Evolutionary conservation across 2,329 filamentous ascomycete species (phyloP), one percentile per base, ranked within the genome.

Genomic region (Talaromyces sp.): DNA sequence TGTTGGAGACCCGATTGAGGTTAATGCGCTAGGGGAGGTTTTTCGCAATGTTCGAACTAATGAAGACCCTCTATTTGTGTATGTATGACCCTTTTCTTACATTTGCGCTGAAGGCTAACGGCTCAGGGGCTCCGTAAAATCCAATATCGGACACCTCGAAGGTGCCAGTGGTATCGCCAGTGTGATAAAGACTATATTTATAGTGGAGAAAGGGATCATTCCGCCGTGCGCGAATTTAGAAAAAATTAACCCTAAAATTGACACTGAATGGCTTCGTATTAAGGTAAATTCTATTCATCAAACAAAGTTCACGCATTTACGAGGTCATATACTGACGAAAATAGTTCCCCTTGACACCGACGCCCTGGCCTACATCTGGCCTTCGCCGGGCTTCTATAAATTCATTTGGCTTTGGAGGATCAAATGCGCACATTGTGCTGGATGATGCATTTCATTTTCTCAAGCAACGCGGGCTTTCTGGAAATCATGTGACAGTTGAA

Each of bases 381-480:
- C 53, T 56, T 13, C 60, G 60, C 17, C 61, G 61, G 24, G 65
- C 65, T 5, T 64, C 62, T 6, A 58, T 77, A n/a, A 76, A 75
- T 56, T 72, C 66, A 8, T 77, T 77, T 56, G 75, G 75, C 8
- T 73, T 70, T 55, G 73, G 72, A 6, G 73, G 73, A 0, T 66
- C 72, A 1, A 74, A 74, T 58, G 66, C 71, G 0, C 71, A 75
- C 55, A 65, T 67, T 31, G 66, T 76, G 6, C 50, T 76, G 29
- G 72, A 75, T 46, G 67, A 72, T 29, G 69, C 64, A 14, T 53
- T 31, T 9, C 38, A 62, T 29, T 64, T 49, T 56, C 27, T 60
- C n/a, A 21, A 35, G 19, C 31, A 24, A 35, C 32, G 29, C 31
- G 49, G 31, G 14, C 7, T 53, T 13, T n/a, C 9, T 14, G 38